Conservation (phyloP, 2,329 filamentous ascomycete species). For the Drechslerella stenobrocha region DNA sequence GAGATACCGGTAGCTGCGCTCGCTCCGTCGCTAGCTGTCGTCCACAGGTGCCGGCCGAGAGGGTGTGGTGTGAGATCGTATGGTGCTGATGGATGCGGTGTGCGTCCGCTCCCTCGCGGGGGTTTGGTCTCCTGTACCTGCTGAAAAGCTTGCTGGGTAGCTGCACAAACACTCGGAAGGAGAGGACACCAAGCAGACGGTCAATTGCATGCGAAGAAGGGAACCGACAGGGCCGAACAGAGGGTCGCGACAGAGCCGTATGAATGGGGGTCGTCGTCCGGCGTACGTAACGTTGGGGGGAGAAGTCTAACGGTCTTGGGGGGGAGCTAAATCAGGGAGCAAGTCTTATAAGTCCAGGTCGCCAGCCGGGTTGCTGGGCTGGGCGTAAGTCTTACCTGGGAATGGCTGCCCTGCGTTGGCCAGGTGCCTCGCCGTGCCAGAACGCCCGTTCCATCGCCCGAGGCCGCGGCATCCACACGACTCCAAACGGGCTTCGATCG, state of each 20-base stretch:
- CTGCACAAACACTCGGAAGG: neutral
- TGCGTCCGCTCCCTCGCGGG: slow-evolving; percentile 1
- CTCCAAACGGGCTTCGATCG: neutral
- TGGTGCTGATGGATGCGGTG: neutral
- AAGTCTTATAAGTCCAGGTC: too few species aligned
- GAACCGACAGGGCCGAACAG: neutral
- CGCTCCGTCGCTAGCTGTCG: too few species aligned
- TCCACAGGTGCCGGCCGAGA: neutral
- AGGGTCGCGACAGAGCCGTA: neutral
- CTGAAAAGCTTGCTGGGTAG: neutral
- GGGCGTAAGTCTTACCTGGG: neutral
- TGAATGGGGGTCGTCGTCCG: too few species aligned
- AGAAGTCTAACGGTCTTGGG: neutral
- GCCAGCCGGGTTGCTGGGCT: neutral
- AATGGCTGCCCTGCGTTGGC: too few species aligned
- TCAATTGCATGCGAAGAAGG: too few species aligned
- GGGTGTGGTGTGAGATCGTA: neutral
- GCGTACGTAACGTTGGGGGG: neutral
- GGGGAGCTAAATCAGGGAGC: too few species aligned
- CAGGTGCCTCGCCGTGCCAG: too few species aligned
- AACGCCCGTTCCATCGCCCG: too few species aligned
- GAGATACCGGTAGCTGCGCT: too few species aligned
- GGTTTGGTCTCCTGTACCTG: neutral
- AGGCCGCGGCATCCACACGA: too few species aligned
- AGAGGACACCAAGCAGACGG: neutral